phyloP scores from a whole-genome alignment of 1,139 yeast species.

The Hyphopichia buzzinii region DNA sequence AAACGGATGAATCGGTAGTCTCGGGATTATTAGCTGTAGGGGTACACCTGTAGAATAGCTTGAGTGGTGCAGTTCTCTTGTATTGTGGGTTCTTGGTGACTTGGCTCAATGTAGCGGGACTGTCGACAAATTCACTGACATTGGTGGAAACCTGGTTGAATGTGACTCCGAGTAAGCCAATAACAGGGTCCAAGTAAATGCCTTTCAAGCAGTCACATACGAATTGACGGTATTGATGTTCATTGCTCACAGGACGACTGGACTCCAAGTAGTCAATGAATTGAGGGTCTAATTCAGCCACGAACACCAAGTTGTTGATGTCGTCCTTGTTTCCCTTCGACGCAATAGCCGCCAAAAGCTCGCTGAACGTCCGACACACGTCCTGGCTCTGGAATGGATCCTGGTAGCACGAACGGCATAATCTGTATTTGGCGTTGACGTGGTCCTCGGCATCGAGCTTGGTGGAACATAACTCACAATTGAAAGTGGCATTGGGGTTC shows the following conservation, averaged over 20 bases:
- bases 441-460: constrained; percentile 23
- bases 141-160: constrained; percentile 35
- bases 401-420: constrained; percentile 27
- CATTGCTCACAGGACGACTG: constrained; percentile 24
- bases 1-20: constrained; percentile 18
- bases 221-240: constrained; percentile 36
- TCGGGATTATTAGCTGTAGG: constrained; percentile 2
- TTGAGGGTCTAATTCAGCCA: constrained; percentile 35
- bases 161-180: constrained; percentile 33
- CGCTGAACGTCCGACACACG: constrained; percentile 38
- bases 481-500: constrained; percentile 11
- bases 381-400: constrained; percentile 34
- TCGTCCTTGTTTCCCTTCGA: constrained; percentile 20
- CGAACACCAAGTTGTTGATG: constrained; percentile 30
- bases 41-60: constrained; percentile 21
- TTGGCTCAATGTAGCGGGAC: constrained; percentile 8
- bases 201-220: constrained; percentile 35
- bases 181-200: constrained; percentile 40
- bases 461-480: constrained; percentile 27
- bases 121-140: constrained; percentile 18
- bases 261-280: constrained; percentile 29
- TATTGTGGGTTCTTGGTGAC: constrained; percentile 15
- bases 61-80: constrained; percentile 26
- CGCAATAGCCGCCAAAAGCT: constrained; percentile 28
- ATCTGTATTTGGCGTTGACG: constrained; percentile 22